Evolutionary conservation across 371 early-diverging fungal species (phyloP).

Genomic region (Syncephalis plumigaleata): DNA sequence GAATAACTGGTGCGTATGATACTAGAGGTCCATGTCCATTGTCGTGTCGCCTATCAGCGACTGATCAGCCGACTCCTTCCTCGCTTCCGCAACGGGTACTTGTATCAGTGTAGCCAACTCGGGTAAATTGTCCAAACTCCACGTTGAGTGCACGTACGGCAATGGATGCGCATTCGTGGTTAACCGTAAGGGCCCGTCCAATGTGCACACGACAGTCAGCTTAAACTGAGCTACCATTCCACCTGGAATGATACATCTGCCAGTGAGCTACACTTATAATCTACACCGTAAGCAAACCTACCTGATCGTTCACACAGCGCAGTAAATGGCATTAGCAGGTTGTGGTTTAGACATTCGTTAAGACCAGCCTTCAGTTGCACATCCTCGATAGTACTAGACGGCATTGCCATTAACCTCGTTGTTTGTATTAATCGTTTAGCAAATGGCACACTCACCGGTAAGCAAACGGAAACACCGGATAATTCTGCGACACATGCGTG

Average conservation of each 20-base stretch:
- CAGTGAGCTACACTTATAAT: too few relatives aligned
- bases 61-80: too few relatives aligned
- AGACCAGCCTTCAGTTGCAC: constrained; percentile 76
- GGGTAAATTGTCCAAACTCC: constrained; percentile 3
- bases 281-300: too few relatives aligned
- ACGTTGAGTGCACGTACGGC: constrained; percentile 48
- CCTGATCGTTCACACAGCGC: constrained; percentile 47
- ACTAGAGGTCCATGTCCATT: too few relatives aligned
- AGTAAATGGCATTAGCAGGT: constrained; percentile 53
- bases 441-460: constrained; percentile 38
- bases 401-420: too few relatives aligned
- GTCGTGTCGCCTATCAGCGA: too few relatives aligned
- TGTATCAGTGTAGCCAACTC: too few relatives aligned
- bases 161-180: constrained; percentile 28
- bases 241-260: constrained; percentile 21
- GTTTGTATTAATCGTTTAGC: neutral
- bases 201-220: constrained; percentile 64
- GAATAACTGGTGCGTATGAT: too few relatives aligned
- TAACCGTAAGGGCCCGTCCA: constrained; percentile 52
- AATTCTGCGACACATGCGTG: constrained; percentile 45
- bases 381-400: constrained; percentile 37
- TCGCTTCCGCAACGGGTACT: too few relatives aligned
- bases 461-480: constrained; percentile 74
- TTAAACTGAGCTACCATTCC: constrained; percentile 61
- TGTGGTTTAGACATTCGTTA: constrained; percentile 54